A percentile compares a stretch with the other conserved stretches of the same genome.
These are phyloP conservation scores for Berkeleyomyces rouxiae DNA, from an alignment of 2,329 filamentous ascomycete genomes.

Conservation along the genomic window DNA sequence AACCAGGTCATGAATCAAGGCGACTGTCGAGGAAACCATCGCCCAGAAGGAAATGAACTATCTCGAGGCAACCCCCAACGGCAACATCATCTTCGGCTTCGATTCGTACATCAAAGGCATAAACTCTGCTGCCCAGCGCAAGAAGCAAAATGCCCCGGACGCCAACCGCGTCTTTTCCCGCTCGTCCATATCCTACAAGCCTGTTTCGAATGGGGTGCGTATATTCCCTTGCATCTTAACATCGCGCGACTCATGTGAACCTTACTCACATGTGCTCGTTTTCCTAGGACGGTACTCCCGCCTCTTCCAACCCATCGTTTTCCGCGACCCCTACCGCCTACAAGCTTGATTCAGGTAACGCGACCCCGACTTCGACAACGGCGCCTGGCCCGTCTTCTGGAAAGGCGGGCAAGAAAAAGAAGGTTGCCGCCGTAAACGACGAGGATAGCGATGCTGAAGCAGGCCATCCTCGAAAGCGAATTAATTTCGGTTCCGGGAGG, in stretches of 20 bases:
- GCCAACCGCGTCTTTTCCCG: constrained; percentile 58
- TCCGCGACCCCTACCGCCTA: constrained; percentile 41
- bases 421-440: constrained; percentile 32
- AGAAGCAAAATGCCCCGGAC: constrained; percentile 48
- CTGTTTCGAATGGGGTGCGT: constrained; percentile 23
- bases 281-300: constrained; percentile 27
- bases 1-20: constrained; percentile 17
- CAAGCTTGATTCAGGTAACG: constrained; percentile 18
- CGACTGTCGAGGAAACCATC: constrained; percentile 57
- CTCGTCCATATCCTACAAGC: constrained; percentile 45
- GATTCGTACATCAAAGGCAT: constrained; percentile 94
- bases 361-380: constrained; percentile 32
- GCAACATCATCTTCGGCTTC: constrained; percentile 95
- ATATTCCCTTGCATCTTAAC: constrained; percentile 1
- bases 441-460: constrained; percentile 44
- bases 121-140: constrained; percentile 44
- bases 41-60: constrained; percentile 71
- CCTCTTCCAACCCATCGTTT: constrained; percentile 29
- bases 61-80: constrained; percentile 72
- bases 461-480: constrained; percentile 36
- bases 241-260: neutral
- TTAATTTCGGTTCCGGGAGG: constrained; percentile 38
- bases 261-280: neutral
- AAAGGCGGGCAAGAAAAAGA: constrained; percentile 33
- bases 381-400: constrained; percentile 36